phyloP scores from a whole-genome alignment of 73 alveolate species.

The Paramecium sonneborni region DNA sequence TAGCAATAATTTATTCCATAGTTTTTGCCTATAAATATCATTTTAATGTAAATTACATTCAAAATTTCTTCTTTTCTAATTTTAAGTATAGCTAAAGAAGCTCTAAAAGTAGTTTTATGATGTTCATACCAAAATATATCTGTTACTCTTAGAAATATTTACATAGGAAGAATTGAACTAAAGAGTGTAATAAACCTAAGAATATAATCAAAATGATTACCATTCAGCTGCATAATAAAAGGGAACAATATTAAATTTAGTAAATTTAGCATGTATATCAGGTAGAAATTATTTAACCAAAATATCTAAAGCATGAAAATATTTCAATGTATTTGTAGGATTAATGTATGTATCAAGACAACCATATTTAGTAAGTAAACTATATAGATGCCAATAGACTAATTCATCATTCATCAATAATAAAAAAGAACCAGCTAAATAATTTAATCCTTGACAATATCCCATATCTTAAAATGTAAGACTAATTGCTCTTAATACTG shows the following conservation, averaged over 20 bases:
- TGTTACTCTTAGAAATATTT: constrained; percentile 53
- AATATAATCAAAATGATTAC: not conserved
- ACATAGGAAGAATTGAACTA: constrained; percentile 62
- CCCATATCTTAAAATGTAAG: constrained; percentile 66
- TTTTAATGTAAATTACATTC: not conserved
- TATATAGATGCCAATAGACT: constrained; percentile 59
- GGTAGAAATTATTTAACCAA: constrained; percentile 56
- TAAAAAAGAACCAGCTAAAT: constrained; percentile 58
- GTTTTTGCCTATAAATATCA: constrained; percentile 1
- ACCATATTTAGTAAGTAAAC: constrained; percentile 57
- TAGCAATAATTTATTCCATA: constrained; percentile 49
- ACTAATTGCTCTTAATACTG: constrained; percentile 62
- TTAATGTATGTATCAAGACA: constrained; percentile 57
- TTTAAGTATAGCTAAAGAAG: constrained; percentile 47
- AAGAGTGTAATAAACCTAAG: constrained; percentile 56
- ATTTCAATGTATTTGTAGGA: constrained; percentile 49
- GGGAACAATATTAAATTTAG: constrained; percentile 45
- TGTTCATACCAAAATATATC: constrained; percentile 63
- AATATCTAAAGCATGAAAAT: constrained; percentile 31
- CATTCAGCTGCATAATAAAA: constrained; percentile 63
- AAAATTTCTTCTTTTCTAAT: constrained; percentile 54
- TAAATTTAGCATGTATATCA: constrained; percentile 46
- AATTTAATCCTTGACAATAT: constrained; percentile 65
- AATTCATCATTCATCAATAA: constrained; percentile 57
- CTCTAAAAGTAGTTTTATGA: constrained; percentile 53